Base-by-base conservation (phyloP, 805 yeast genomes). In the Pichia nanzhaoensis region DNA sequence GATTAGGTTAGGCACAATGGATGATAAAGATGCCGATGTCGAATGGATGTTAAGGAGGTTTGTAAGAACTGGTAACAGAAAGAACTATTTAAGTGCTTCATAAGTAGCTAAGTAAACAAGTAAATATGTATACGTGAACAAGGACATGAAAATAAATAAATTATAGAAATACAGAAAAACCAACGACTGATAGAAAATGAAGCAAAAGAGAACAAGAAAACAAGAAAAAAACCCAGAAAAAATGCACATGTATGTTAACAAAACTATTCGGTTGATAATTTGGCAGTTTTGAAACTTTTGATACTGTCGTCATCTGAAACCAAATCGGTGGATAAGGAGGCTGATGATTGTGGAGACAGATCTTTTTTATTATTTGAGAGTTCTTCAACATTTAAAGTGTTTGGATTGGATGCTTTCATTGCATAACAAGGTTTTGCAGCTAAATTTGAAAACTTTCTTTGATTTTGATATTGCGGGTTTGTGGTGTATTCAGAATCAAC, bases 21-120 rank as follows among this genome's bases (percentile, higher is more conserved):
- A 93, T 55, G 89, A 91, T 63, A 86, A 86, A 67, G 97, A 93
- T 63, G 96, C 97, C 10, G 99, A 93, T 59, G 79, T 87, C n/a
- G 99, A 93, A 63, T 93, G 98, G 98, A 85, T 86, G 69, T 70
- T 86, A 56, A 78, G 95, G 64, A 80, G 97, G 56, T 93, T 90
- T 56, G 87, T 89, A 39, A 78, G 99, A 61, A 93, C 99, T 22
- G 98, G 96, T 17, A 89, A 84, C 64, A 82, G 97, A 67, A 91
- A 93, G 70, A 93, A 90, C 61, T 89, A 91, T 63, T 68, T 91
- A 53, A 75, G 48, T 47, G 39, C 65, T 24, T 60, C 59, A 21
- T 53, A 48, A 41, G 18, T 24, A 14, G 16, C 16, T 17, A 13
- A 17, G 27, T 14, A 13, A 17, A 40, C 21, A n/a, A n/a, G n/a